Evolutionary conservation across 2,329 filamentous ascomycete species (phyloP).

Genomic region (Colletotrichum limetticola): DNA sequence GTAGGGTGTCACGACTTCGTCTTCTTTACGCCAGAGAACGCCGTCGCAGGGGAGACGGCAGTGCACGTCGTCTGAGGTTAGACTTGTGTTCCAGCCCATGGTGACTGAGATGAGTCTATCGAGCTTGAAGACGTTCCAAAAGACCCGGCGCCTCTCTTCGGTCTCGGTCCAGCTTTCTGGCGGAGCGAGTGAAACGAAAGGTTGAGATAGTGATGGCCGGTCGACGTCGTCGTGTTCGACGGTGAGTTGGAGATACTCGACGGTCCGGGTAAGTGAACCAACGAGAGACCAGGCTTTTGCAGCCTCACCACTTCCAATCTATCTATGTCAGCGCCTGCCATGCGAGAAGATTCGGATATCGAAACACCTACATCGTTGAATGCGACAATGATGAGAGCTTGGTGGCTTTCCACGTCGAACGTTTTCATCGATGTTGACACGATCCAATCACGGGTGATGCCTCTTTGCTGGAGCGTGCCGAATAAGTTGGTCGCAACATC

Average conservation of each 20-base stretch:
- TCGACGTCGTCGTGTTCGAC: conserved; percentile 14
- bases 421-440: conserved; percentile 39
- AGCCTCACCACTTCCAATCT: conserved; percentile 36
- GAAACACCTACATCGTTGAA: conserved; percentile 46
- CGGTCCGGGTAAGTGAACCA: conserved; percentile 36
- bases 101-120: conserved; percentile 42
- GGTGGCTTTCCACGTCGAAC: conserved; percentile 48
- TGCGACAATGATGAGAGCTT: conserved; percentile 49
- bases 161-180: conserved; percentile 45
- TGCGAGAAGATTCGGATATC: no score
- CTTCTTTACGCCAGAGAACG: conserved; percentile 50
- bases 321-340: background rate
- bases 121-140: conserved; percentile 46
- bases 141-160: conserved; percentile 45
- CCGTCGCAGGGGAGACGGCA: conserved; percentile 50
- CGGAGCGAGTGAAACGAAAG: conserved; percentile 43
- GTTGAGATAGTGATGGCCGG: conserved; percentile 26
- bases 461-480: background rate
- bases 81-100: conserved; percentile 45
- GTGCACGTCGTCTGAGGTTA: conserved; percentile 45
- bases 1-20: conserved; percentile 52
- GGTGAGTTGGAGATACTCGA: conserved; percentile 36
- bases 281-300: conserved; percentile 36
- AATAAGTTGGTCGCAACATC: conserved; percentile 34
- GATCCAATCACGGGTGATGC: conserved; percentile 36